Percentiles rank a stretch among this genome's conserved stretches.
Evolutionary conservation across 345 rosid genomes (phyloP).

Genomic region (Moricandia arvensis): DNA sequence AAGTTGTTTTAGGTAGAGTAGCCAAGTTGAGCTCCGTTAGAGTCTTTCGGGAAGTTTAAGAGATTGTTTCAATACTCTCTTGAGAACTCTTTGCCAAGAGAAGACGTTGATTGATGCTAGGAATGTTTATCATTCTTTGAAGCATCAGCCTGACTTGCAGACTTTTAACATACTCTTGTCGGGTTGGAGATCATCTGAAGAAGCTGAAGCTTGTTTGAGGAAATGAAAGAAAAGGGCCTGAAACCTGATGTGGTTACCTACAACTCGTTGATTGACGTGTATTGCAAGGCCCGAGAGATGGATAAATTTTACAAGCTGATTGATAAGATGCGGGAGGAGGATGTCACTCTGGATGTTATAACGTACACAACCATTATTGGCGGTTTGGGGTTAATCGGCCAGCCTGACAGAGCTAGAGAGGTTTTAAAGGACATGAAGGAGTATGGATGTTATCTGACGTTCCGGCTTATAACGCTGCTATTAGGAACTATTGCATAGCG

Average conservation of each 20-base stretch:
- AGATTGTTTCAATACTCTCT: conserved; percentile 73
- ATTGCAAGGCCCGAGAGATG: conserved; percentile 69
- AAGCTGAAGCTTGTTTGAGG: conserved; percentile 80
- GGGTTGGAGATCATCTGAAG: conserved; percentile 79
- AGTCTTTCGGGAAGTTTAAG: conserved; percentile 66
- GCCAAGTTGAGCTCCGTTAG: conserved; percentile 81
- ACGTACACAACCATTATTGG: conserved; percentile 71
- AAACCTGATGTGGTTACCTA: conserved; percentile 77
- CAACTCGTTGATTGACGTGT: conserved; percentile 86
- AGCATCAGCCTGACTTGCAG: conserved; percentile 67
- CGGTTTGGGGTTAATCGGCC: conserved; percentile 85
- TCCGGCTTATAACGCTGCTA: conserved; percentile 81
- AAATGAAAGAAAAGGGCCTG: conserved; percentile 55
- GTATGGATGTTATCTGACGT: conserved; percentile 75
- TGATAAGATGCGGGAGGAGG: conserved; percentile 67
- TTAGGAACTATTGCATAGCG: conserved; percentile 76
- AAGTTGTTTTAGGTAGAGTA: conserved; percentile 78
- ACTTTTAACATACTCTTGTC: conserved; percentile 82
- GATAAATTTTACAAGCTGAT: conserved; percentile 57
- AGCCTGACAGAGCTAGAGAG: conserved; percentile 85
- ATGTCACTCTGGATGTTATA: conserved; percentile 65
- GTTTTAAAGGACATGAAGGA: conserved; percentile 78
- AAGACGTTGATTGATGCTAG: conserved; percentile 88
- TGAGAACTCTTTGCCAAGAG: conserved; percentile 86
- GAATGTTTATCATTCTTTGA: conserved; percentile 74